These are phyloP conservation scores for Carallia brachiata DNA, from an alignment of 345 rosid species.

Conservation along the genomic window DNA sequence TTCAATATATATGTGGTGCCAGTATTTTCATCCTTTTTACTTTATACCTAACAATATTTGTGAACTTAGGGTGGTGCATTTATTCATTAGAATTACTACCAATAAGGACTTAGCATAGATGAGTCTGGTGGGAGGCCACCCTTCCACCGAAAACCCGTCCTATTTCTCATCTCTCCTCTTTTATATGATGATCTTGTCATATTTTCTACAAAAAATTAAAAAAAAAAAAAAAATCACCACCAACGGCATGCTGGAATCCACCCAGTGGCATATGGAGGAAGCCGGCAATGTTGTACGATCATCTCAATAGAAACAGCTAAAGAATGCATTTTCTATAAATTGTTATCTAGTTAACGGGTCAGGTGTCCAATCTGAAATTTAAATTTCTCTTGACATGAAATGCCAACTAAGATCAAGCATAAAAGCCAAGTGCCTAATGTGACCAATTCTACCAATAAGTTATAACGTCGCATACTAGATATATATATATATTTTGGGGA, in stretches of 20 bases:
- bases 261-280: neutral
- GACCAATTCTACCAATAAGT: too few species aligned
- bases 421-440: too few species aligned
- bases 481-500: too few species aligned
- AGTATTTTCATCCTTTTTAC: neutral
- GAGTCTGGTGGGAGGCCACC: too few species aligned
- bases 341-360: neutral
- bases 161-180: too few species aligned
- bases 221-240: neutral
- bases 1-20: neutral
- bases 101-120: too few species aligned
- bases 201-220: too few species aligned
- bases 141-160: too few species aligned
- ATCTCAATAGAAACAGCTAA: neutral
- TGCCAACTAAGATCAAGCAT: constrained; percentile 9
- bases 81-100: too few species aligned
- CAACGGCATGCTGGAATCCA: constrained; percentile 12
- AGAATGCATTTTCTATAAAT: neutral
- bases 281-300: neutral
- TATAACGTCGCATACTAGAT: too few species aligned
- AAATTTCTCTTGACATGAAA: constrained; percentile 11
- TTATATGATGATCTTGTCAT: too few species aligned
- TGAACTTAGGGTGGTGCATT: neutral
- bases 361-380: neutral
- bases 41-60: too few species aligned